Conservation (phyloP, 2,329 filamentous ascomycete species). For the Ophiocordyceps polyrhachis-furcata region DNA sequence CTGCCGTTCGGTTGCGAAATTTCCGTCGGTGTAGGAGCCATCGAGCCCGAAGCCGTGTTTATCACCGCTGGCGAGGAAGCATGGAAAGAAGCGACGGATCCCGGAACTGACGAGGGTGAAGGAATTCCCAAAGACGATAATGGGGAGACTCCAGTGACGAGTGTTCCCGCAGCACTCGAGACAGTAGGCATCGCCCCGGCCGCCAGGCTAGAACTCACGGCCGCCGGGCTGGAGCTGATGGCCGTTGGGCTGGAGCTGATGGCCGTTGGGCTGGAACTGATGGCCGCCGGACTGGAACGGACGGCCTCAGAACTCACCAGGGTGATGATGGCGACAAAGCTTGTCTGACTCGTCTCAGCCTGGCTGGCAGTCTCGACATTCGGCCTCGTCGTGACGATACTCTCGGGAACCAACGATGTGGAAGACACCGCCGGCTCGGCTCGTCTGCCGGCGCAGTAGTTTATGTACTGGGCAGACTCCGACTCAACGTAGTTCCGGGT, state of each 20-base stretch:
- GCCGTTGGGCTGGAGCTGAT: neutral
- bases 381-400: slow-evolving; percentile 7
- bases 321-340: slow-evolving; percentile 6
- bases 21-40: neutral
- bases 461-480: slow-evolving; percentile 23
- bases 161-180: neutral
- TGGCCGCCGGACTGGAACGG: neutral
- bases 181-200: neutral
- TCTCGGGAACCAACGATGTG: slow-evolving; percentile 6
- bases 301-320: neutral
- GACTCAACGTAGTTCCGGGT: slow-evolving; percentile 16
- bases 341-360: slow-evolving; percentile 6
- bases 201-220: neutral
- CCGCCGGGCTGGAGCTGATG: neutral
- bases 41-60: neutral
- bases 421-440: slow-evolving; percentile 4
- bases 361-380: slow-evolving; percentile 10
- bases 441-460: slow-evolving; percentile 13
- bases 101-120: neutral
- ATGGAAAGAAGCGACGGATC: too few relatives aligned
- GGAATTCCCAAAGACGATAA: neutral
- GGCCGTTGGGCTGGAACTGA: neutral
- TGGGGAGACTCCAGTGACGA: neutral
- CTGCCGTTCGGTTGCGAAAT: neutral
- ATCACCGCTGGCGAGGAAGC: neutral